phyloP scores from a whole-genome alignment of 371 early-diverging fungal genomes.

The Apophysomyces trapeziformis region DNA sequence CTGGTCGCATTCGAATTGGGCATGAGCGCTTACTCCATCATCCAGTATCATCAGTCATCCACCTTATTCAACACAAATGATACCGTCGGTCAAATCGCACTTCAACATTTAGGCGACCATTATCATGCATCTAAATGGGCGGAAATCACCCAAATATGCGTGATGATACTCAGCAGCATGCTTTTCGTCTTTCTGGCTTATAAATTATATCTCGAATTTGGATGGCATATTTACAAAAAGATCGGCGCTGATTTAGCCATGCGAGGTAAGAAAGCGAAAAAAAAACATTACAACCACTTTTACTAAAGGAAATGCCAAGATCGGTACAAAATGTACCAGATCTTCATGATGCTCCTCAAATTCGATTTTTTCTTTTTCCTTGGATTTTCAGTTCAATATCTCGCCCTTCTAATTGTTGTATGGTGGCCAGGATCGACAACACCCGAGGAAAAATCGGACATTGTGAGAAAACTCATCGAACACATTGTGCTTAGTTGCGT shows the following conservation, averaged over 20 bases:
- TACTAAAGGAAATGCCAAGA: slow-evolving; percentile 31
- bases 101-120: slow-evolving; percentile 32
- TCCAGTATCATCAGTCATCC: slow-evolving; percentile 53
- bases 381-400: slow-evolving; percentile 86
- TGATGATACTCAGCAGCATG: slow-evolving; percentile 41
- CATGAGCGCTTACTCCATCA: slow-evolving; percentile 48
- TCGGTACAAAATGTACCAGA: slow-evolving; percentile 84
- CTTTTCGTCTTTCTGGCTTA: slow-evolving; percentile 47
- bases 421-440: slow-evolving; percentile 49
- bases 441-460: slow-evolving; percentile 62
- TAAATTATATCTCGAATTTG: slow-evolving; percentile 54
- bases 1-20: slow-evolving; percentile 54
- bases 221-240: slow-evolving; percentile 92
- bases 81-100: slow-evolving; percentile 22
- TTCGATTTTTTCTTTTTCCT: slow-evolving; percentile 88
- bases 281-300: too few species aligned
- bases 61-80: slow-evolving; percentile 40
- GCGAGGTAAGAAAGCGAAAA: slow-evolving; percentile 61
- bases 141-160: slow-evolving; percentile 47
- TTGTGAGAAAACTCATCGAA: slow-evolving; percentile 41
- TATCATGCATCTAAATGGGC: slow-evolving; percentile 51
- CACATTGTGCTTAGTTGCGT: slow-evolving; percentile 82
- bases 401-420: slow-evolving; percentile 69
- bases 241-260: slow-evolving; percentile 91
- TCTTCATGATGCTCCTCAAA: slow-evolving; percentile 87